A percentile compares a stretch with the other conserved stretches of the same genome.
These are phyloP conservation scores for Magnusiomyces magnusii DNA, from an alignment of 1,139 yeast genomes.

Conservation along the genomic window DNA sequence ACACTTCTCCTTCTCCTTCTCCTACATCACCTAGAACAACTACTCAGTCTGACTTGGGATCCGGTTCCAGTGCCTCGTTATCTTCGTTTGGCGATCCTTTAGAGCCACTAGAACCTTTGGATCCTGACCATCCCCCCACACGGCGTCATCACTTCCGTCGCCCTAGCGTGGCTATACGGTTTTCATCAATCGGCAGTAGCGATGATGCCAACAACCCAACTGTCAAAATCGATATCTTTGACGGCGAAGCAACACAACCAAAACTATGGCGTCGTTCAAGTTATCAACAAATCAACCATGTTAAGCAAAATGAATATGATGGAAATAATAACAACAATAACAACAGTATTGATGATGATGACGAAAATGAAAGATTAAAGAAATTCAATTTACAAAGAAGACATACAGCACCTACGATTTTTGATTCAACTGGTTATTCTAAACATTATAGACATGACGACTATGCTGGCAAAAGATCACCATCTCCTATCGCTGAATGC, in stretches of 20 bases:
- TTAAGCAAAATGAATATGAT: neutral
- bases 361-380: neutral
- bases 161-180: slow-evolving; percentile 27
- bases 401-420: neutral
- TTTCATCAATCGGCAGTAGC: slow-evolving; percentile 19
- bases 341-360: neutral
- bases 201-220: slow-evolving; percentile 3
- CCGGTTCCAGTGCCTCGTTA: too few relatives aligned
- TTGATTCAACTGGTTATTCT: neutral
- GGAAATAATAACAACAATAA: neutral
- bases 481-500: neutral
- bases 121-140: slow-evolving; percentile 13
- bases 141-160: slow-evolving; percentile 25
- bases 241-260: neutral
- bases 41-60: too few relatives aligned
- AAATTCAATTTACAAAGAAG: neutral
- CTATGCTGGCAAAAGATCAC: neutral
- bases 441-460: neutral
- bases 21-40: too few relatives aligned
- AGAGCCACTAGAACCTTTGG: neutral
- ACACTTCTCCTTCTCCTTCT: too few relatives aligned
- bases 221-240: neutral
- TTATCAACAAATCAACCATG: neutral
- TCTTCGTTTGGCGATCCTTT: neutral
- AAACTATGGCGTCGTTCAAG: neutral